Evolutionary conservation across 306 rosid species (phyloP).

Genomic region (Gleditsia sinensis): DNA sequence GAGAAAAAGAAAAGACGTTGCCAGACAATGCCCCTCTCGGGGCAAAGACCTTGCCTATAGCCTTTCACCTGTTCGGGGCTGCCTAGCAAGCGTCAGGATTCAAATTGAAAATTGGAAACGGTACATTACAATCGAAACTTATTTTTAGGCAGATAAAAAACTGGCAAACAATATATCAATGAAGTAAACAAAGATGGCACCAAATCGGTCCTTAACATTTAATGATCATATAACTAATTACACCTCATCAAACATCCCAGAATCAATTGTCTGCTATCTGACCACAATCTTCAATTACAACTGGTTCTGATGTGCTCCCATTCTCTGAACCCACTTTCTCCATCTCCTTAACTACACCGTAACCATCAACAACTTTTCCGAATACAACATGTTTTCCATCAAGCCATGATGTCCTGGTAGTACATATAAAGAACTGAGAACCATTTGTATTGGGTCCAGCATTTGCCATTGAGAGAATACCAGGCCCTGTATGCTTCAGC

Average conservation of each 20-base stretch:
- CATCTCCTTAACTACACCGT: constrained; percentile 68
- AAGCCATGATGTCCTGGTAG: constrained; percentile 66
- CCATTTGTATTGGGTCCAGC: constrained; percentile 77
- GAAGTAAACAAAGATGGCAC: background rate
- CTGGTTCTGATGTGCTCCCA: constrained; percentile 60
- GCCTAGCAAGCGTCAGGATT: too few relatives aligned
- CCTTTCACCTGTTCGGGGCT: too few relatives aligned
- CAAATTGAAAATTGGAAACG: background rate
- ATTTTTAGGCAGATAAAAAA: background rate
- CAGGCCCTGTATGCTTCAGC: constrained; percentile 76
- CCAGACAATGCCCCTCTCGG: too few relatives aligned
- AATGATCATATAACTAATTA: background rate
- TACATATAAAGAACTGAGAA: constrained; percentile 85
- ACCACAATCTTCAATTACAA: constrained; percentile 84
- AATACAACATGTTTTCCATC: constrained; percentile 92
- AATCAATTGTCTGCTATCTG: constrained; percentile 44
- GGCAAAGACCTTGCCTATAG: too few relatives aligned
- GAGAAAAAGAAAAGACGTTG: too few relatives aligned
- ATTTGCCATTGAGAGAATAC: constrained; percentile 90
- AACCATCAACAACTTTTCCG: constrained; percentile 85
- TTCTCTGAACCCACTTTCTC: constrained; percentile 68
- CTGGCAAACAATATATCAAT: background rate
- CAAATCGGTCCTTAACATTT: background rate
- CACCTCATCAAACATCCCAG: background rate
- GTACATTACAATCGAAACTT: background rate